Evolutionary conservation across 257 asterid species (phyloP), one percentile per base, ranked within the genome.

Genomic region (Nicotiana benthamiana): DNA sequence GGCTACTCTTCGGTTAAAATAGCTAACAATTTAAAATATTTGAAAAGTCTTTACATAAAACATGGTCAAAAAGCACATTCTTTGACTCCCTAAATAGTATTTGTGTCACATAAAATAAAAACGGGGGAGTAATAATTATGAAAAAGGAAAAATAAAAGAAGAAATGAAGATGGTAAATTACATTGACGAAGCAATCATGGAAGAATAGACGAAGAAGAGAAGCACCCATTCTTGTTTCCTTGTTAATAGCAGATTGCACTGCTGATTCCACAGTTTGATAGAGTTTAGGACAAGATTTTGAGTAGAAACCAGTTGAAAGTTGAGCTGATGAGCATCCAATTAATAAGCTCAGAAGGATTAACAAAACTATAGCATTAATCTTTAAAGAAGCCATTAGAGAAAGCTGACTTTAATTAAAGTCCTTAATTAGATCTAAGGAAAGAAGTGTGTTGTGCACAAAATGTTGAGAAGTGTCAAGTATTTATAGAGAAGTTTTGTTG

Each of bases 181-280:
- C 99, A 18, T 93, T 91, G 53, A 95, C 98, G 79, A 95, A 93
- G 89, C 99, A 95, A 83, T 95, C 99, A 12, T 95, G 99, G 80
- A 95, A 95, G 87, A 88, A 90, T 36, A 95, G 86, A 20, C 99
- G 97, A 15, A 95, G 94, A 60, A 95, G 91, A 75, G 99, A 95
- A 66, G 98, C 99, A 7, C 98, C 99, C 93, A 95, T 92, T 10
- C 99, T 93, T 12, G 93, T 82, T 85, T 95, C 98, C 0, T 81
- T 91, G 1, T 70, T 70, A 68, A 95, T 88, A 0, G 99, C 99
- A 1, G 92, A 79, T 0, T 75, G 85, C 12, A 92, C 96, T 0
- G 79, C 91, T 1, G 90, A 85, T 32, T 81, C 85, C 30, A 95
- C 92, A 0, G 90, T 80, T 20, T 43, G 6, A 17, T 83, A 84